Evolutionary conservation across 2,329 filamentous ascomycete genomes (phyloP), one percentile per base, ranked within the genome.

Genomic region (Xylaria sp.): DNA sequence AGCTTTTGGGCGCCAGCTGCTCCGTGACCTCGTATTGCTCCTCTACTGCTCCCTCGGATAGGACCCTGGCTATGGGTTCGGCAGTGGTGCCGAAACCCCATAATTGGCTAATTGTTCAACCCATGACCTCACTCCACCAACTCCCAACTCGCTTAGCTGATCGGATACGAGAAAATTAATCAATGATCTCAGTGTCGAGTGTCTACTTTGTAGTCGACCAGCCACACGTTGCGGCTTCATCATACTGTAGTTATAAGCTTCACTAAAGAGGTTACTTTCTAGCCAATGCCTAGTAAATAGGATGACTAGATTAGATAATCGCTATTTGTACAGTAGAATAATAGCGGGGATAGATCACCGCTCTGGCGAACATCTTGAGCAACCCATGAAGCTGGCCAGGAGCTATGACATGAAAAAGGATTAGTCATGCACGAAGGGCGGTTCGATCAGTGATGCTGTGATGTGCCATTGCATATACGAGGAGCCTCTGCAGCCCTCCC

Each of bases 401-500:
- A 52, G 56, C 25, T 63, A 68, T 59, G 37, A 59, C 46, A 32
- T 54, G 34, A 59, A 44, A 59, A 44, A 34, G 51, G 41, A 50
- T 51, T 54, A 46, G 23, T 56, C n/a, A 8, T 54, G 32, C 15
- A 52, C 12, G 10, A 58, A 58, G 37, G 6, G 60, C 65, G 20
- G 52, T 37, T 54, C 34, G 37, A 52, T 51, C 48, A 3, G 59
- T 63, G 62, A 56, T 60, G 44, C 70, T 70, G 66, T 69, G 69
- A 72, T 62, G 74, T 76, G 64, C 65, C 68, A 76, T 72, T 69
- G 74, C 75, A 76, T 76, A 76, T 76, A 76, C 75, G 75, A 76
- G 72, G 65, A 69, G 65, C 58, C 41, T 59, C 66, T 60, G 62
- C 58, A 59, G 63, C 52, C 13, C 13, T 56, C 34, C 37, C 52